A percentile compares a stretch with the other conserved stretches of the same genome.
These are phyloP conservation scores for Trichosporon inkin DNA, from an alignment of 1,284 basidiomycete genomes.

Conservation along the genomic window DNA sequence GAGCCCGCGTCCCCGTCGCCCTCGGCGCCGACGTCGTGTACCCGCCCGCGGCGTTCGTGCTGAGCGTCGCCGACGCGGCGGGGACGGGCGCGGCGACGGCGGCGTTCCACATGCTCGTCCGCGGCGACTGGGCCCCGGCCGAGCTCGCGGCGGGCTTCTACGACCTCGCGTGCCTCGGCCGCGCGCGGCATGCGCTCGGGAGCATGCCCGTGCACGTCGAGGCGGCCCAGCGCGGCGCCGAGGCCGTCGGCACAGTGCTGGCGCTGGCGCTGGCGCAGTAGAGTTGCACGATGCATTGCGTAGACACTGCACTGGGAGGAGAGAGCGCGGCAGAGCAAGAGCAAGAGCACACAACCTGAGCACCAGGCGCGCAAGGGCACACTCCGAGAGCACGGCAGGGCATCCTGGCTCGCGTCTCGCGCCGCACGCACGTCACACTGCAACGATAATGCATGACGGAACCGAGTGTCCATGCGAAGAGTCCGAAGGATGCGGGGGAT, in stretches of 20 bases:
- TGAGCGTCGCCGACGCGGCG: constrained; percentile 21
- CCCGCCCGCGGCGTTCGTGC: constrained; percentile 31
- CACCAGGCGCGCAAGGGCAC: no score
- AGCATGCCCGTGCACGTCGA: constrained; percentile 10
- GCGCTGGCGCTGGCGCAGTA: no score
- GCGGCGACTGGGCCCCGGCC: background rate
- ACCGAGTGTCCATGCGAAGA: no score
- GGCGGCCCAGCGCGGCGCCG: constrained; percentile 3
- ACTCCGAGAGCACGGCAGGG: no score
- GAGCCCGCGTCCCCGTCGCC: constrained; percentile 22
- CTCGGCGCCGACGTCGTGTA: constrained; percentile 21
- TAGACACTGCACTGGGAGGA: no score
- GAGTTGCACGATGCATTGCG: no score
- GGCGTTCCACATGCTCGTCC: constrained; percentile 28
- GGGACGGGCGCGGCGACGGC: constrained; percentile 18
- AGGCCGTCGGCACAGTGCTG: background rate
- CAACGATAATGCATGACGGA: no score
- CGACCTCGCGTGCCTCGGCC: constrained; percentile 5
- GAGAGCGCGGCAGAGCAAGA: no score
- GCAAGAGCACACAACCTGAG: no score
- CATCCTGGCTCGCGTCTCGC: no score
- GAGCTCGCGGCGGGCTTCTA: constrained; percentile 7
- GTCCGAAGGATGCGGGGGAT: no score
- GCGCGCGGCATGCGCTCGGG: constrained; percentile 10
- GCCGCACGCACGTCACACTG: no score